Percentiles rank a stretch among this genome's conserved stretches.
Conservation (phyloP, 345 rosid genomes). For the Syzygium aqueum region DNA sequence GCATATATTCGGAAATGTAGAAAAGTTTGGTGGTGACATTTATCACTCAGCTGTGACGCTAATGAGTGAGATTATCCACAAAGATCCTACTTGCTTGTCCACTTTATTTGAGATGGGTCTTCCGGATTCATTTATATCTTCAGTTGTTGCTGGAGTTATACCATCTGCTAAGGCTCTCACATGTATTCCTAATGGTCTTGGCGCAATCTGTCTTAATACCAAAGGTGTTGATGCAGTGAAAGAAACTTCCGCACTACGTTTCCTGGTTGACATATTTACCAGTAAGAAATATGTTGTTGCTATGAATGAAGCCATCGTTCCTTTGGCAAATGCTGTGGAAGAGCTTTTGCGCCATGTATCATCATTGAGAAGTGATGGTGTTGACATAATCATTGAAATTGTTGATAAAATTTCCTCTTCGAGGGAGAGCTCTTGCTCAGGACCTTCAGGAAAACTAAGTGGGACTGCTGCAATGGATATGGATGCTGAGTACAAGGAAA, state of each 20-base stretch:
- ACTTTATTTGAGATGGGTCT: conserved; percentile 78
- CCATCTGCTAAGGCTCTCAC: conserved; percentile 95
- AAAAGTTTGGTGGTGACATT: conserved; percentile 90
- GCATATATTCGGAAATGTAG: conserved; percentile 56
- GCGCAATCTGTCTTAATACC: conserved; percentile 89
- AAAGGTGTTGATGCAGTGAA: conserved; percentile 89
- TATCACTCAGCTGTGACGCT: conserved; percentile 93
- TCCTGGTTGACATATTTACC: conserved; percentile 78
- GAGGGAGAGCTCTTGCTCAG: conserved; percentile 33
- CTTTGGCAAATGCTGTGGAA: conserved; percentile 90
- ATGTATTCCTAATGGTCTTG: conserved; percentile 89
- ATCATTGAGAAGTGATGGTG: conserved; percentile 74
- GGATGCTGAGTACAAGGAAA: conserved; percentile 68
- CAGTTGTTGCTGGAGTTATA: conserved; percentile 71
- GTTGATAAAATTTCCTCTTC: conserved; percentile 65
- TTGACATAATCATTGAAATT: conserved; percentile 86
- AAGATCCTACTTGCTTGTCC: conserved; percentile 86
- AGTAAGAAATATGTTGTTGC: conserved; percentile 80
- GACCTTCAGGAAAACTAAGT: conserved; percentile 40
- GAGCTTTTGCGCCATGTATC: conserved; percentile 94
- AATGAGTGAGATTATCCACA: conserved; percentile 96
- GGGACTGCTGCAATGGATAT: conserved; percentile 75
- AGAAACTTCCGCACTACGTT: conserved; percentile 69
- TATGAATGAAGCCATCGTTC: conserved; percentile 92
- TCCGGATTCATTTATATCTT: conserved; percentile 85